Evolutionary conservation across 164 flowering plant species (phyloP).

Genomic region (Kalanchoe fedtschenkoi): DNA sequence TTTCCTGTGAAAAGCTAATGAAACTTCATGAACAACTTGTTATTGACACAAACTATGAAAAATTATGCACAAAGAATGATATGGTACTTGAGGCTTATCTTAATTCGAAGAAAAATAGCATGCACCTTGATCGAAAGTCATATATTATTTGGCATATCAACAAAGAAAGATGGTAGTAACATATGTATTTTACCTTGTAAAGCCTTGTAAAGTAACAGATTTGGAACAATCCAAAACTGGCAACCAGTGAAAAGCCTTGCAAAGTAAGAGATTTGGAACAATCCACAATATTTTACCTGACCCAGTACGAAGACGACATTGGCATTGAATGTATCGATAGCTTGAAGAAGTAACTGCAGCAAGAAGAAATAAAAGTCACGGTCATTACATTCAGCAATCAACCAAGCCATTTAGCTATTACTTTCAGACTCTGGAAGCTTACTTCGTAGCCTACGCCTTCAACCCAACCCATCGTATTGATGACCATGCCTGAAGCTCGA

Average conservation of each 20-base stretch:
- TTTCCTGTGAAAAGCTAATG: constrained; percentile 44
- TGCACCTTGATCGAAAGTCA: not conserved
- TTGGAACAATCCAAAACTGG: not conserved
- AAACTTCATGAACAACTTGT: not conserved
- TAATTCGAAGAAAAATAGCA: not conserved
- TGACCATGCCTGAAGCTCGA: constrained; percentile 94
- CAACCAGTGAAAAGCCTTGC: not conserved
- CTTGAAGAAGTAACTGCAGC: constrained; percentile 78
- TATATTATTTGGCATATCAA: not conserved
- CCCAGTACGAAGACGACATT: constrained; percentile 83
- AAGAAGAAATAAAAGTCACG: constrained; percentile 8
- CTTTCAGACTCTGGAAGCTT: constrained; percentile 1
- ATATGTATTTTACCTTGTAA: not conserved
- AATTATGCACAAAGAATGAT: not conserved
- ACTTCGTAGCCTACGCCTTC: constrained; percentile 97
- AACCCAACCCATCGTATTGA: constrained; percentile 97
- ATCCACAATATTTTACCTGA: constrained; percentile 40
- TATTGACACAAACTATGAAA: not conserved
- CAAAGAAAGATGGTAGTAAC: not conserved
- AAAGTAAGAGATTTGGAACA: not conserved
- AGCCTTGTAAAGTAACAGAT: not conserved
- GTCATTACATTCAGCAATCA: not conserved
- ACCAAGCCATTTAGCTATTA: not conserved
- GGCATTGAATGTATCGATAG: constrained; percentile 70
- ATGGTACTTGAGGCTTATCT: not conserved